Base-by-base conservation (phyloP, 1,139 yeast species). In the Saccharomyces pastorianus region DNA sequence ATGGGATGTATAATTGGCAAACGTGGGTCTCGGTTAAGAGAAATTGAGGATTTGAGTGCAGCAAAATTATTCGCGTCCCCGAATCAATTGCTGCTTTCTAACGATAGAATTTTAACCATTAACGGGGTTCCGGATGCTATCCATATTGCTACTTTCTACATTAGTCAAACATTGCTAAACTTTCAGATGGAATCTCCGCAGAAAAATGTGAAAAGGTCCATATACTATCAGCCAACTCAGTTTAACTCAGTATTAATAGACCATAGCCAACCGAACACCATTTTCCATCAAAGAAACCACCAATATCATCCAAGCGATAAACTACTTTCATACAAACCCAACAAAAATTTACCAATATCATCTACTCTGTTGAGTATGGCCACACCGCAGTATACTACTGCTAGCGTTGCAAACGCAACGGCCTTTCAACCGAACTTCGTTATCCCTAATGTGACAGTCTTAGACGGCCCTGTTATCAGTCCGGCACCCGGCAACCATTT, bases 91-190 rank as follows among this genome's bases (percentile, higher is more conserved):
- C 90, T 96, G 1, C 79, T 79, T 58, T 86, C 95, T 1, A 88
- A 93, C 14, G 97, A 90, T 67, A 77, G 96, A 56, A 76, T 87
- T 5, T 72, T 90, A 53, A 77, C 83, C 31, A 79, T 90, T 20
- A 75, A 79, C 13, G 97, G 97, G 4, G 95, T 86, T 9, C 90
- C 91, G 3, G 95, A 87, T 71, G 91, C 96, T 2, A 81, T 90
- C 51, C 95, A 88, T 65, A 86, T 88, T 61, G 96, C 96, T 6
- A 76, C 85, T 0, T 87, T 84, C 67, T 85, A 85, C 65, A 78
- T 88, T 55, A 82, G 87, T 2, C 84, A 83, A 66, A 84, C 86
- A 6, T 75, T 85, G 54, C 68, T 81, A 56, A 86, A 83, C 59
- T 84, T 82, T 65, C 78, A 79, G 58, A 82, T 79, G 53, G 71